Conservation (phyloP, 1,284 basidiomycete genomes). For the Boletus calvinii region DNA sequence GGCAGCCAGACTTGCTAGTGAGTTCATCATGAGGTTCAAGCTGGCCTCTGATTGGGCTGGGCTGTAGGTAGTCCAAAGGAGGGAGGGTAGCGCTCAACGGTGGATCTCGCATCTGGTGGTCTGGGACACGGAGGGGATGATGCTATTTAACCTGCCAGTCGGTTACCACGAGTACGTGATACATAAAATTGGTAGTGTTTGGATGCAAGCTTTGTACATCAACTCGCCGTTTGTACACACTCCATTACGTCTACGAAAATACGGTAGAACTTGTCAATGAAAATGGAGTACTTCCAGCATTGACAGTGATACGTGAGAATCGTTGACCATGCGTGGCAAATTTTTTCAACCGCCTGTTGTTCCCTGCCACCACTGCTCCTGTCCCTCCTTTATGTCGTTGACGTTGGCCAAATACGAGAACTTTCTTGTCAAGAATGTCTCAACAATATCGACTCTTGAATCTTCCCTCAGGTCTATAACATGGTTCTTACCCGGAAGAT, state of each 20-base stretch:
- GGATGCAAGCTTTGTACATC: slow-evolving; percentile 28
- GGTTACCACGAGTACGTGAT: slow-evolving; percentile 11
- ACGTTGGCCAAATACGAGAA: slow-evolving; percentile 69
- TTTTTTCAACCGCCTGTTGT: not conserved
- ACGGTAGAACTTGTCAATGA: too few relatives aligned
- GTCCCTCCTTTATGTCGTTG: slow-evolving; percentile 40
- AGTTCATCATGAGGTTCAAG: slow-evolving; percentile 59
- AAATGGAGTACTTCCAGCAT: too few relatives aligned
- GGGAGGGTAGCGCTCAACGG: slow-evolving; percentile 26
- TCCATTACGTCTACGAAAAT: too few relatives aligned
- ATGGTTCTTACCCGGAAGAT: slow-evolving; percentile 93
- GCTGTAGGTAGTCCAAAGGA: slow-evolving; percentile 53
- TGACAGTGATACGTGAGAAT: slow-evolving; percentile 4
- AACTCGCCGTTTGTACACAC: not conserved
- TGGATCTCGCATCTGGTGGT: slow-evolving; percentile 25
- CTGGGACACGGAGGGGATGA: not conserved
- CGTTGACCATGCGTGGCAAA: slow-evolving; percentile 14
- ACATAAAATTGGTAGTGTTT: slow-evolving; percentile 27
- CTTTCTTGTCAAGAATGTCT: slow-evolving; percentile 80
- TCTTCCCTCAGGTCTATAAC: slow-evolving; percentile 86
- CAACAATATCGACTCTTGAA: slow-evolving; percentile 84
- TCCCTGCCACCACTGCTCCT: not conserved
- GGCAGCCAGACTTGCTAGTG: slow-evolving; percentile 53
- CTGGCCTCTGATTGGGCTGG: slow-evolving; percentile 68
- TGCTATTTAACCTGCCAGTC: slow-evolving; percentile 8